Evolutionary conservation across 2,329 filamentous ascomycete genomes (phyloP).

Genomic region (Spiromastix sp.): DNA sequence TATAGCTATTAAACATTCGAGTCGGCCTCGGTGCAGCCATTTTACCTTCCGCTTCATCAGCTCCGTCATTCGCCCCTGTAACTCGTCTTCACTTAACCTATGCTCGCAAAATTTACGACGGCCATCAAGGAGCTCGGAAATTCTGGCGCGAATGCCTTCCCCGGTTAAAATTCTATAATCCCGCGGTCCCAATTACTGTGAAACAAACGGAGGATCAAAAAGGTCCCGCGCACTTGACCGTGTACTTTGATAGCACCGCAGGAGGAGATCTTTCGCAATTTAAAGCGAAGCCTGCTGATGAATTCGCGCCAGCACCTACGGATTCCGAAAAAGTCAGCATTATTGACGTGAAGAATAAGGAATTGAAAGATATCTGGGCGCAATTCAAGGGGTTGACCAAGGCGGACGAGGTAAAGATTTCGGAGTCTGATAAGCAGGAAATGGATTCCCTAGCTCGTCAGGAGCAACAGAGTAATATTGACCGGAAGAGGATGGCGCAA

Average conservation of each 20-base stretch:
- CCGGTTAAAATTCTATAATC: conserved; percentile 90
- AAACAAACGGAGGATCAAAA: conserved; percentile 52
- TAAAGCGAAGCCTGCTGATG: conserved; percentile 14
- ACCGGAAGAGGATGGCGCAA: conserved; percentile 26
- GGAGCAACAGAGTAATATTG: conserved; percentile 25
- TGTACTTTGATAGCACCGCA: conserved; percentile 30
- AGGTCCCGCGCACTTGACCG: conserved; percentile 27
- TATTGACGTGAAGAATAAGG: conserved; percentile 29
- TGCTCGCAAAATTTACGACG: conserved; percentile 31
- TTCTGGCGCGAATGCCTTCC: conserved; percentile 82
- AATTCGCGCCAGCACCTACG: conserved; percentile 23
- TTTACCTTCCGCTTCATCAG: conserved; percentile 44
- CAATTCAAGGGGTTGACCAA: conserved; percentile 32
- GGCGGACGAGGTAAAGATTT: conserved; percentile 36
- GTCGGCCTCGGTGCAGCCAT: conserved; percentile 74
- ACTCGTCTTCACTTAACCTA: conserved; percentile 36
- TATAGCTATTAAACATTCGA: conserved; percentile 42
- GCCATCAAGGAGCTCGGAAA: conserved; percentile 49
- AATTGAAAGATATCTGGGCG: conserved; percentile 33
- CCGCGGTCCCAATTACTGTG: conserved; percentile 70
- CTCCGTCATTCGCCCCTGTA: conserved; percentile 26
- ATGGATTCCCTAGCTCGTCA: conserved; percentile 26
- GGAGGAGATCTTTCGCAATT: conserved; percentile 10
- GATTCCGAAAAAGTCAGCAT: conserved; percentile 23
- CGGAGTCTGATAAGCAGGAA: conserved; percentile 25